Evolutionary conservation across 306 rosid genomes (phyloP), one percentile per base, ranked within the genome.

Genomic region (Psophocarpus tetragonolobus): DNA sequence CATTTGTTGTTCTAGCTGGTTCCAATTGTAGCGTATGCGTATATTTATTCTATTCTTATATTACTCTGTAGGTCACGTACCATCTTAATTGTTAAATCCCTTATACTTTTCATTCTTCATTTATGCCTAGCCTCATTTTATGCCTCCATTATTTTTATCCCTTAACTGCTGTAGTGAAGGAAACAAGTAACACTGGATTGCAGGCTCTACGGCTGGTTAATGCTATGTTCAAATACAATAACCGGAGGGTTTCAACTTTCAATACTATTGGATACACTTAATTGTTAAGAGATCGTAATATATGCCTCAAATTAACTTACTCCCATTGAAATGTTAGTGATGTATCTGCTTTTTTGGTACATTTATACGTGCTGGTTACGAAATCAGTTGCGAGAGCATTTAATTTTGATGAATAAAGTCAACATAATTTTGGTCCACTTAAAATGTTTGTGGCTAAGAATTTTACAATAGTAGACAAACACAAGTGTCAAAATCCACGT

Each of bases 401-500:
- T 18, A 45, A 56, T 45, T 23, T 26, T 32, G 6, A 56, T 47
- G 78, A 48, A 39, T 72, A 50, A 73, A 47, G 53, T 68, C 36
- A 42, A 74, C 27, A 56, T 76, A 77, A 56, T 35, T 27, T 83
- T 67, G 51, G 80, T 73, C 42, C 48, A 53, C 64, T 80, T 42
- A 29, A 29, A 76, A 62, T 69, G 68, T 67, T 35, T 45, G 23
- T 72, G 64, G 73, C 57, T 10, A 66, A 23, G 72, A 82, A 63
- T 66, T 57, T 78, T 58, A 21, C 81, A 73, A 38, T 67, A 38
- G 18, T 73, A n/a, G 65, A n/a, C 56, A 73, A 73, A 48, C 83
- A 73, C 63, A 48, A 58, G 78, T 51, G 77, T 74, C 77, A 73
- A 73, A 69, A 48, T 68, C 83, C 70, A 74, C 68, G 72, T 66